Conservation (phyloP, 495 filamentous ascomycete genomes). For the Talaromyces stipitatus region DNA sequence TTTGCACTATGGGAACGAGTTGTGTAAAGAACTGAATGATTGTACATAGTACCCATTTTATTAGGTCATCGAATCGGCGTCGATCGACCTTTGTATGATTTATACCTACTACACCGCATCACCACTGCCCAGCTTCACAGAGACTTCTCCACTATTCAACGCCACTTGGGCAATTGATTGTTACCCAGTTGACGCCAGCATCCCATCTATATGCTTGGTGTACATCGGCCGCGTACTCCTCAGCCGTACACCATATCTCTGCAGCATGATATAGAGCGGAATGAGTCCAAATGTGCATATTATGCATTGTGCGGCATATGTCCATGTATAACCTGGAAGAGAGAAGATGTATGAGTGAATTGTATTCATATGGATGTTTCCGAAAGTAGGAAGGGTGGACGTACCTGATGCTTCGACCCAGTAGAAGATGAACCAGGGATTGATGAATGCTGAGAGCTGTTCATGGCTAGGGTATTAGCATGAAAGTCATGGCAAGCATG, state of each 20-base stretch:
- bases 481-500: background rate
- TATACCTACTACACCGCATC: background rate
- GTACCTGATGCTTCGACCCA: conserved; percentile 7
- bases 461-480: background rate
- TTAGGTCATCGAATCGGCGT: no score
- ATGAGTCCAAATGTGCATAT: conserved; percentile 8
- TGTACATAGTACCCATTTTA: no score
- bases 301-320: conserved; percentile 8
- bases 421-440: conserved; percentile 9
- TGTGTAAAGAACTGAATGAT: background rate
- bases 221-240: conserved; percentile 6
- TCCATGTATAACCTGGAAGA: conserved; percentile 9
- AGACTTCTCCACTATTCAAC: background rate
- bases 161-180: background rate
- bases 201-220: conserved; percentile 1
- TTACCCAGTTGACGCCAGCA: no score
- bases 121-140: background rate
- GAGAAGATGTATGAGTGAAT: no score
- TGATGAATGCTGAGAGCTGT: conserved; percentile 8
- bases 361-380: background rate
- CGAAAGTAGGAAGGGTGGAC: background rate
- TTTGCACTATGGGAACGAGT: background rate
- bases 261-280: conserved; percentile 5
- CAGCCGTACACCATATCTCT: conserved; percentile 3
- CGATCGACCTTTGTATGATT: background rate